phyloP scores from a whole-genome alignment of 1,284 basidiomycete species.

The Ustilago xerochloae region DNA sequence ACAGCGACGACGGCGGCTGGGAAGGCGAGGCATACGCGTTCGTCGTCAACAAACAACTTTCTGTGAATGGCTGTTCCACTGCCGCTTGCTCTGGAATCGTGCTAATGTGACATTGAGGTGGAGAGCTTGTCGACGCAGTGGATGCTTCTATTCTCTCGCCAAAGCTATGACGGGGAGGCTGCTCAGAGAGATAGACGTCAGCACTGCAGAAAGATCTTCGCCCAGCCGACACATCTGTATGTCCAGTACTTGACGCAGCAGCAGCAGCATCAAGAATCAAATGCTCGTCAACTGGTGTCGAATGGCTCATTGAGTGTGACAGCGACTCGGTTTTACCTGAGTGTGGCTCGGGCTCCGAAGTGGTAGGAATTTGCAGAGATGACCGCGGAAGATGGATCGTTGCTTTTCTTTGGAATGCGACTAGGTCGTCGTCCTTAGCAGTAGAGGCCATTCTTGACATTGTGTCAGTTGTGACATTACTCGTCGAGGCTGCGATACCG shows the following conservation, averaged over 20 bases:
- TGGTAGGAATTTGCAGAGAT: not conserved
- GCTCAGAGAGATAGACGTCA: not conserved
- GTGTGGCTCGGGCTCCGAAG: not conserved
- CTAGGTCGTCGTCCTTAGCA: not conserved
- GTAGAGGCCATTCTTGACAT: not conserved
- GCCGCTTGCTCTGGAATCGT: not conserved
- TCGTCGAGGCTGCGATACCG: not conserved
- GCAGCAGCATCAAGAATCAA: not conserved
- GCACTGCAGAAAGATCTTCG: not conserved
- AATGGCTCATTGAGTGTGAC: not conserved
- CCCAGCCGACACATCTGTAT: not conserved
- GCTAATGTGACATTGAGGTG: not conserved
- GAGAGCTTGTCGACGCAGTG: not conserved
- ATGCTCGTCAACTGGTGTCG: not conserved
- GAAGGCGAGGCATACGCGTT: not conserved
- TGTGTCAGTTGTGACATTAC: not conserved
- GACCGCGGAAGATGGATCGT: not conserved
- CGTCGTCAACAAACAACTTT: no score
- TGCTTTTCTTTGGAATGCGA: conserved; percentile 14
- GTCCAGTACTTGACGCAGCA: not conserved
- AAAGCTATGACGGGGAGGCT: not conserved
- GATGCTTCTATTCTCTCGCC: not conserved
- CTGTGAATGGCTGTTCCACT: not conserved
- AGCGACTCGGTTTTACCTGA: not conserved
- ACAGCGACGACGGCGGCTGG: not conserved